Conservation (phyloP, 2,329 filamentous ascomycete species). For the Colletotrichum zoysiae region DNA sequence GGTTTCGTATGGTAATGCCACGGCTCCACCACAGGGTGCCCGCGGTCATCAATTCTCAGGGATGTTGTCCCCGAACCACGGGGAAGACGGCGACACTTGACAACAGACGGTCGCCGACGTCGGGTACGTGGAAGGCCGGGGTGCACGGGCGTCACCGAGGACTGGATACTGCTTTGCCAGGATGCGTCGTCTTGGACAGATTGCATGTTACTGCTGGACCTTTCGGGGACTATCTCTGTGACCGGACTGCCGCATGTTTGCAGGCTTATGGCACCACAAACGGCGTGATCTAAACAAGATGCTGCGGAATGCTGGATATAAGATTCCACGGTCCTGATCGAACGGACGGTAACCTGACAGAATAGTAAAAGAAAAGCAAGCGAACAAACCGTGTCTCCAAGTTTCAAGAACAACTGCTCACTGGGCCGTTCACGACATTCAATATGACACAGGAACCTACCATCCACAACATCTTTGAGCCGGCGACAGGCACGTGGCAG, state of each 20-base stretch:
- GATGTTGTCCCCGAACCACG: neutral
- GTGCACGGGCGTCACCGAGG: constrained; percentile 34
- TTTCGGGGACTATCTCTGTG: constrained; percentile 16
- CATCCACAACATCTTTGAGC: constrained; percentile 56
- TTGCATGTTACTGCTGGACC: neutral
- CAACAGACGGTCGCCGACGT: constrained; percentile 31
- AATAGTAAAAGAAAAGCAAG: neutral
- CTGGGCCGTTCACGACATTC: neutral
- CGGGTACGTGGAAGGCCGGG: constrained; percentile 13
- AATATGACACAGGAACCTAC: constrained; percentile 46
- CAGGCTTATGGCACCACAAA: neutral
- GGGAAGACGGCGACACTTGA: constrained; percentile 24
- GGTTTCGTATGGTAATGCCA: constrained; percentile 26
- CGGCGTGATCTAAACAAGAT: neutral
- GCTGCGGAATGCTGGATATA: constrained; percentile 6
- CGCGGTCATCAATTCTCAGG: neutral
- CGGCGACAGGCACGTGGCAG: constrained; percentile 63
- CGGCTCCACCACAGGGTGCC: constrained; percentile 3
- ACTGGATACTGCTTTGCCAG: constrained; percentile 21
- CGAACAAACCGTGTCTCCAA: neutral
- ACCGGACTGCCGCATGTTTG: neutral
- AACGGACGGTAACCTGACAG: neutral
- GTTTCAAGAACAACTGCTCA: neutral
- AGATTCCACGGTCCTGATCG: neutral
- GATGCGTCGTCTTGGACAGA: constrained; percentile 9